These are phyloP conservation scores for Magnaporthiopsis rhizophila DNA, from an alignment of 2,329 filamentous ascomycete species.

Conservation along the genomic window DNA sequence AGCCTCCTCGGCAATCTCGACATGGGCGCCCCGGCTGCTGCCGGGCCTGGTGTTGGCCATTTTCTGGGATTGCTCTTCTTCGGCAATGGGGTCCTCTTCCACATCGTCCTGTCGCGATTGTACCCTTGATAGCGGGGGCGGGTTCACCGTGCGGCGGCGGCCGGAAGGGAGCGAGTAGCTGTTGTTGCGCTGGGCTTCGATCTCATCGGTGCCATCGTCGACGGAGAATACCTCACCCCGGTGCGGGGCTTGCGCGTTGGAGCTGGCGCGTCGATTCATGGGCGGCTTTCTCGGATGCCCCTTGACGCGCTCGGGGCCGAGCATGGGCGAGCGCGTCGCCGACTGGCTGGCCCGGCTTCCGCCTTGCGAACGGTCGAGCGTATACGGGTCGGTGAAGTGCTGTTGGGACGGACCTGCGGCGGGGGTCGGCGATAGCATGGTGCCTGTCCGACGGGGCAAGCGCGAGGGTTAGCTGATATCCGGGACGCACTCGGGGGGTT, in stretches of 20 bases:
- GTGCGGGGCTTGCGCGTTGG: conserved; percentile 62
- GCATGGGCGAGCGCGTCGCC: conserved; percentile 33
- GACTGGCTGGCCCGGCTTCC: conserved; percentile 22
- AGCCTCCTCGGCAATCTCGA: conserved; percentile 27
- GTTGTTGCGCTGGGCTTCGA: conserved; percentile 53
- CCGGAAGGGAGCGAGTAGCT: conserved; percentile 27
- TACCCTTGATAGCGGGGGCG: conserved; percentile 22
- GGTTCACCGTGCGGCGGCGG: conserved; percentile 28
- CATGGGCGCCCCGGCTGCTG: conserved; percentile 13
- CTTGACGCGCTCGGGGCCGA: conserved; percentile 40
- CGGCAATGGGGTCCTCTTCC: conserved; percentile 11
- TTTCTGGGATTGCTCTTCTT: conserved; percentile 15
- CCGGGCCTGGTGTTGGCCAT: conserved; percentile 5
- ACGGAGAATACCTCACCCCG: conserved; percentile 83
- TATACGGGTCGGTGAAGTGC: conserved; percentile 25
- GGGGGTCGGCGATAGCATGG: conserved; percentile 19
- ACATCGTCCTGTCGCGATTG: conserved; percentile 21
- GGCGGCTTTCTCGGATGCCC: conserved; percentile 61
- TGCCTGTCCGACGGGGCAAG: conserved; percentile 19
- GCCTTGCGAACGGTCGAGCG: conserved; percentile 31
- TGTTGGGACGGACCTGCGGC: conserved; percentile 14
- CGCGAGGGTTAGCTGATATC: conserved; percentile 15
- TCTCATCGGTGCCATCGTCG: conserved; percentile 77
- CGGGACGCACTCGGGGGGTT: neutral
- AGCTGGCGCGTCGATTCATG: conserved; percentile 66